Evolutionary conservation across 352 stramenopile genomes (phyloP).

Genomic region (Thalassiosira sp.): DNA sequence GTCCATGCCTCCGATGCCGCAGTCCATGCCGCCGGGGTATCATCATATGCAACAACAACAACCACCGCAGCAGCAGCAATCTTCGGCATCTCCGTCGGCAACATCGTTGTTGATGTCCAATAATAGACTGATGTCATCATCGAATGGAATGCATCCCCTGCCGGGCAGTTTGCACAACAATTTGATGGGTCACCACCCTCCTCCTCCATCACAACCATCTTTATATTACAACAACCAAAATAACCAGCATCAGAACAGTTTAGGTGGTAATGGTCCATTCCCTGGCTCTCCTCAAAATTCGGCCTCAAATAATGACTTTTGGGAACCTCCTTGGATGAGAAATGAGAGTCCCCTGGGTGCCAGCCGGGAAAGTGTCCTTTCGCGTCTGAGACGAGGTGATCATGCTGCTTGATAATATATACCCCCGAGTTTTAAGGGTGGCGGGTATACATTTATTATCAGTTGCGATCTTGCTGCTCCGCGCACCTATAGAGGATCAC

Average conservation of each 20-base stretch:
- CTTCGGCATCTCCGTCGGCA: not conserved
- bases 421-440: too few species aligned
- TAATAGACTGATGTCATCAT: not conserved
- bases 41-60: not conserved
- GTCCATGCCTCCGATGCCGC: not conserved
- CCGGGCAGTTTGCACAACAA: not conserved
- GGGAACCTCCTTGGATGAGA: slow-evolving; percentile 10
- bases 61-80: not conserved
- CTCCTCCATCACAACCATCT: not conserved
- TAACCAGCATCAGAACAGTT: not conserved
- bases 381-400: slow-evolving; percentile 19
- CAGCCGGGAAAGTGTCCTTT: slow-evolving; percentile 15
- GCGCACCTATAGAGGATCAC: not conserved
- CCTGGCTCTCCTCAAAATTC: not conserved
- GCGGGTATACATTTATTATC: too few species aligned
- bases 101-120: not conserved
- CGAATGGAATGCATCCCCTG: not conserved
- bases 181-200: not conserved
- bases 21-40: not conserved
- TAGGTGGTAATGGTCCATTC: not conserved
- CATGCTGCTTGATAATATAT: slow-evolving; percentile 13
- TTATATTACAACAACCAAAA: slow-evolving; percentile 12
- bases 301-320: slow-evolving; percentile 20
- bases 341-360: slow-evolving; percentile 1
- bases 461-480: too few species aligned